phyloP scores from a whole-genome alignment of 1,284 basidiomycete genomes.

The Apiotrichum mycotoxinovorans region DNA sequence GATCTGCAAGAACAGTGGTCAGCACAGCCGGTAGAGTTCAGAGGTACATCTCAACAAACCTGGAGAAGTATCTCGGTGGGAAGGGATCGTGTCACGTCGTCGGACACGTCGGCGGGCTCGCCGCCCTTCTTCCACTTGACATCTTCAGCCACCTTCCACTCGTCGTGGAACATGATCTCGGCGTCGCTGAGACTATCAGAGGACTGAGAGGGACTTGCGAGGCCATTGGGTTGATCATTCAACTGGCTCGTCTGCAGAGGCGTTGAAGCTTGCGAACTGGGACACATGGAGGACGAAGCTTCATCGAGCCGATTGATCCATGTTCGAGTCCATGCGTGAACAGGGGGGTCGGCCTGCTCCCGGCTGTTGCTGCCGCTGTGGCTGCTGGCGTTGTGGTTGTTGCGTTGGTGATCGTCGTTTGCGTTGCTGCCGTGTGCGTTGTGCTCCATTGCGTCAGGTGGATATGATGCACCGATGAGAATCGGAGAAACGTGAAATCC shows the following conservation, averaged over 20 bases:
- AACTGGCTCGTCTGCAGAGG: constrained; percentile 1
- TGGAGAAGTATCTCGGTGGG: constrained; percentile 79
- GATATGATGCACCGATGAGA: too few species aligned
- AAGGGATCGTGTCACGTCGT: constrained; percentile 46
- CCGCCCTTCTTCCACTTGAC: neutral
- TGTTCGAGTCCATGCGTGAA: neutral
- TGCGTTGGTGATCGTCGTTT: too few species aligned
- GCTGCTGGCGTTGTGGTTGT: too few species aligned
- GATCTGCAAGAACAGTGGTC: constrained; percentile 59
- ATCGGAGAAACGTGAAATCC: too few species aligned
- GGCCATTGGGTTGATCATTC: neutral
- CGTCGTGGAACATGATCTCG: constrained; percentile 1
- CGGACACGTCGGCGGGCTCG: constrained; percentile 1
- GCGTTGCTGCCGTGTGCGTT: neutral
- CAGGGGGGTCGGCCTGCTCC: neutral
- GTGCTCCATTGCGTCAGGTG: neutral
- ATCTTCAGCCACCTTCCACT: neutral
- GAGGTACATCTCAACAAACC: constrained; percentile 14
- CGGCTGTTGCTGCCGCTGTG: too few species aligned
- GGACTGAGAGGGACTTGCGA: neutral
- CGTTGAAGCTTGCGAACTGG: constrained; percentile 12
- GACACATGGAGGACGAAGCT: neutral
- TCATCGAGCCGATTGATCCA: constrained; percentile 1
- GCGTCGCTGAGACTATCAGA: constrained; percentile 7
- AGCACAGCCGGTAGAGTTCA: neutral